Percentiles rank a stretch among this genome's conserved stretches.
phyloP scores from a whole-genome alignment of 1,139 yeast species.

The Geotrichum bryndzae region DNA sequence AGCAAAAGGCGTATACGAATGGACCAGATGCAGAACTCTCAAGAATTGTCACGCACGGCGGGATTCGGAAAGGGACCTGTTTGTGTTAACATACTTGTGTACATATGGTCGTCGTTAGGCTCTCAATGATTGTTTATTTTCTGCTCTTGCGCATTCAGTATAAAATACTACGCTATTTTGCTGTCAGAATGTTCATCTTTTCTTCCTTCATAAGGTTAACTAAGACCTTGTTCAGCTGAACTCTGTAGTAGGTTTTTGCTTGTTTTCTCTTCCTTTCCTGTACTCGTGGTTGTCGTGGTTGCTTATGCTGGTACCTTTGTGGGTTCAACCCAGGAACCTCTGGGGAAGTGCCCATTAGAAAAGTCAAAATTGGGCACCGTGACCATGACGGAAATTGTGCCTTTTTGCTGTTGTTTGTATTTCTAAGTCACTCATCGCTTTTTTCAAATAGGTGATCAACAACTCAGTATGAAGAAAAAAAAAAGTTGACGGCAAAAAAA shows the following conservation, averaged over 20 bases:
- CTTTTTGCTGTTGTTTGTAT: not conserved
- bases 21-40: too few relatives aligned
- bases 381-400: not conserved
- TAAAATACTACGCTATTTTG: not conserved
- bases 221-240: not conserved
- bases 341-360: not conserved
- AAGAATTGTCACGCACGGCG: not conserved
- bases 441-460: too few relatives aligned
- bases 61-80: too few relatives aligned
- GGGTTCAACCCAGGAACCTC: not conserved
- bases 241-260: not conserved
- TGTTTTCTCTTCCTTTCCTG: not conserved
- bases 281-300: not conserved
- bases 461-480: too few relatives aligned
- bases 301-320: not conserved
- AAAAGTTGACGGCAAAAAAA: too few relatives aligned
- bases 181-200: not conserved
- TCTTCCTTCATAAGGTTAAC: not conserved
- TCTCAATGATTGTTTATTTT: too few relatives aligned
- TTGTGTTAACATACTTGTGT: too few relatives aligned
- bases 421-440: not conserved
- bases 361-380: not conserved
- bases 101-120: too few relatives aligned
- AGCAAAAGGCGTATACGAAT: not conserved
- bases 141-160: not conserved